Base-by-base conservation (phyloP, 1,284 basidiomycete genomes). In the Sanghuangporus weigelae region DNA sequence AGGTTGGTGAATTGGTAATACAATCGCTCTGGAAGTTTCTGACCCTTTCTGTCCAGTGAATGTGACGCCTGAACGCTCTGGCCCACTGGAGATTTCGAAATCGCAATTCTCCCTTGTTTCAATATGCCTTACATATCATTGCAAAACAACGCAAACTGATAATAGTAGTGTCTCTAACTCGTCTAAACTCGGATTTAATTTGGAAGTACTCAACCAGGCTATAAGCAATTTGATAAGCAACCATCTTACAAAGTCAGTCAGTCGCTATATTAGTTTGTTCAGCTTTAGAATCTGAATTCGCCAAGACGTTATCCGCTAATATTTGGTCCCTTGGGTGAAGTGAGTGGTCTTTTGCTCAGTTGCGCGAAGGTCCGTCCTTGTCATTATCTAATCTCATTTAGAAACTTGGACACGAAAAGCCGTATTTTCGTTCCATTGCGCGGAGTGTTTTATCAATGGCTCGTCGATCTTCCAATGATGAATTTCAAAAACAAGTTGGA, bases 281-380 rank as follows among this genome's bases (percentile, higher is more conserved):
- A 48, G 19, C 48, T 39, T 35, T 40, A 63, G 60, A 66, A 63
- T 60, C 65, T 63, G 48, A 53, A 36, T 26, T 14, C 21, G 42
- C 11, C 7, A 67, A 91, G 89, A 68, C 83, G 84, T 2, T 90
- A 90, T 74, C 89, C 89, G 16, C 76, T 90, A 26, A 82, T 90
- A 62, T 92, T 92, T 72, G 90, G 90, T 2, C 72, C 77, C 36
- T 85, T 84, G 83, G 78, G 79, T 69, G 78, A 81, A 76, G 88
- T 87, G 73, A 60, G 70, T 69, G 42, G 51, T 55, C 60, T 39
- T 50, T 66, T 63, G 57, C 51, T n/a, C 62, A 44, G 59, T 60
- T 58, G 65, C 40, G 36, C 36, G 21, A 35, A 16, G 12, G 5
- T 46, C 4, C 12, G 12, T 44, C 16, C 21, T n/a, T 14, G 16